Conservation (phyloP, 2,329 filamentous ascomycete species). For the Aureobasidium sp. region DNA sequence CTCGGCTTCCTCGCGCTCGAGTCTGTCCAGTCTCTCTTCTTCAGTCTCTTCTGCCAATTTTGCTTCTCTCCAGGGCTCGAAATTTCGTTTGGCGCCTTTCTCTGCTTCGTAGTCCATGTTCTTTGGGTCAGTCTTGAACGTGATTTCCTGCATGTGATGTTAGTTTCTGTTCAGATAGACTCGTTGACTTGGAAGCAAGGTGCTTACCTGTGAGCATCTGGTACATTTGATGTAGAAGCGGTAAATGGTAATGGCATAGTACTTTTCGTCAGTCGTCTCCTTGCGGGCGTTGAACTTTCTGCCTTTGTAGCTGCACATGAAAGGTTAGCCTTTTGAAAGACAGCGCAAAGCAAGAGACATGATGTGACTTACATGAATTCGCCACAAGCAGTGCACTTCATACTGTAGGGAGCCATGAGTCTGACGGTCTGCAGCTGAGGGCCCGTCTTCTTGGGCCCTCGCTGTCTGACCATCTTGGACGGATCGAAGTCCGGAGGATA, state of each 20-base stretch:
- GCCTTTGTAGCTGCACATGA: conserved; percentile 48
- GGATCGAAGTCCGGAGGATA: conserved; percentile 84
- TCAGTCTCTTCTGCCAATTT: conserved; percentile 69
- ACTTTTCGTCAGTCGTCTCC: conserved; percentile 84
- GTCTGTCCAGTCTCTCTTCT: conserved; percentile 74
- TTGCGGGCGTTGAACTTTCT: conserved; percentile 95
- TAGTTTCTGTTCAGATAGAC: too few relatives aligned
- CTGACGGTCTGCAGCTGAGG: conserved; percentile 76
- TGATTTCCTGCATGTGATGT: too few relatives aligned
- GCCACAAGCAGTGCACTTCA: conserved; percentile 63
- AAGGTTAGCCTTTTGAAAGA: neutral
- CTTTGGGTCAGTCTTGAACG: conserved; percentile 90
- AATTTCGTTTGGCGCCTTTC: conserved; percentile 81
- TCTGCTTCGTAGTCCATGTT: conserved; percentile 84
- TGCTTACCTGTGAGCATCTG: conserved; percentile 77
- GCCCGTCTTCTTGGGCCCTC: conserved; percentile 63
- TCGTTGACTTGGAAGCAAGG: too few relatives aligned
- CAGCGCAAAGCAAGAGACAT: neutral
- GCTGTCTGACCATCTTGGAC: conserved; percentile 61
- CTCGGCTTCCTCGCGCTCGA: conserved; percentile 74
- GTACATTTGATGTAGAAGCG: conserved; percentile 82
- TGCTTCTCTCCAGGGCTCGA: conserved; percentile 78
- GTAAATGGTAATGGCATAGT: conserved; percentile 80
- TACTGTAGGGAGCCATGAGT: conserved; percentile 81
- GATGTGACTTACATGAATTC: conserved; percentile 85